Evolutionary conservation across 495 filamentous ascomycete genomes (phyloP).

Genomic region (Penicillium cataractarum): DNA sequence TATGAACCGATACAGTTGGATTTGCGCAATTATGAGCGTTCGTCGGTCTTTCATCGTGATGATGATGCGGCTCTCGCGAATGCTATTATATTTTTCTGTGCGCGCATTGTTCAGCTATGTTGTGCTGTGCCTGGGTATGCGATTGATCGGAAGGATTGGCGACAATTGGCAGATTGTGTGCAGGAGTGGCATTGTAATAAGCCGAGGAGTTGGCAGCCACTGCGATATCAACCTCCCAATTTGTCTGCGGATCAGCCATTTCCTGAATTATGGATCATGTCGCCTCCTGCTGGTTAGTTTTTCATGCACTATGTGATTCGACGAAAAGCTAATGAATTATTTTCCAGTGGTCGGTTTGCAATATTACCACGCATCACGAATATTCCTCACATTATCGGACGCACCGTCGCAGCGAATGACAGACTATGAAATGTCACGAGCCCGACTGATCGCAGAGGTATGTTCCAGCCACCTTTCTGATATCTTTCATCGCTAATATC

Average conservation of each 20-base stretch:
- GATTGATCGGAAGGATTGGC: constrained; percentile 31
- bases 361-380: constrained; percentile 40
- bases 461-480: background rate
- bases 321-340: background rate
- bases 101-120: constrained; percentile 39
- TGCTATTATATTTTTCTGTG: constrained; percentile 40
- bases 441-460: constrained; percentile 33
- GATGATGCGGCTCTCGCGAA: constrained; percentile 43
- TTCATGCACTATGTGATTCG: background rate
- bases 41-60: constrained; percentile 36
- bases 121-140: constrained; percentile 20
- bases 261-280: constrained; percentile 47
- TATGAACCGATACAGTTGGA: constrained; percentile 41
- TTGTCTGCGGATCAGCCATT: constrained; percentile 32
- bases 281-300: constrained; percentile 38
- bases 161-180: constrained; percentile 30
- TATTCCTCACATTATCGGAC: constrained; percentile 38
- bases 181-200: constrained; percentile 36
- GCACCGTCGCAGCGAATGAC: constrained; percentile 23
- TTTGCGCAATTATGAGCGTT: constrained; percentile 41
- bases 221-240: constrained; percentile 37
- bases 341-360: constrained; percentile 41
- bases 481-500: background rate
- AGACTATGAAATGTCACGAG: constrained; percentile 36
- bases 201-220: constrained; percentile 41